phyloP scores from a whole-genome alignment of 106 monocot species.

The Triglochin maritima region DNA sequence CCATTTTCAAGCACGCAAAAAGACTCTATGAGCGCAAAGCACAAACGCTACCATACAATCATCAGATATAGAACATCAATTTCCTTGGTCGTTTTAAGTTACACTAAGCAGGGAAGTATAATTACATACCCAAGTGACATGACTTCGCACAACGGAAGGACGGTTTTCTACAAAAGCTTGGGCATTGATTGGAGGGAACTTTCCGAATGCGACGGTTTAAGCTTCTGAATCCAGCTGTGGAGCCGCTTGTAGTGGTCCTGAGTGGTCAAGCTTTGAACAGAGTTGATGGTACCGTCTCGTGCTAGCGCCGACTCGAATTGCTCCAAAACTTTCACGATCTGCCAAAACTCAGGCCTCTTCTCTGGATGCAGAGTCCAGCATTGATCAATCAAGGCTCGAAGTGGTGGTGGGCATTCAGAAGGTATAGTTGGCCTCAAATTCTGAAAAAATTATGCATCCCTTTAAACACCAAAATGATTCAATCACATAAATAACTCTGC shows the following conservation, averaged over 20 bases:
- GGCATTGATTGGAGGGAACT: constrained; percentile 5
- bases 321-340: constrained; percentile 80
- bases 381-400: constrained; percentile 62
- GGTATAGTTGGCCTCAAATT: constrained; percentile 73
- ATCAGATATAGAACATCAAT: not conserved
- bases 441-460: constrained; percentile 18
- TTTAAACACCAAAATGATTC: constrained; percentile 3
- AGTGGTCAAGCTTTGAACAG: constrained; percentile 24
- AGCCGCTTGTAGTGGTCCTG: constrained; percentile 51
- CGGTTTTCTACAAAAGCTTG: constrained; percentile 23
- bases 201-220: constrained; percentile 24
- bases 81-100: not conserved
- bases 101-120: no score
- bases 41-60: not conserved
- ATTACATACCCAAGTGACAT: not conserved
- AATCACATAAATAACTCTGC: not conserved
- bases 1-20: no score
- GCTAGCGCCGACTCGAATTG: constrained; percentile 48
- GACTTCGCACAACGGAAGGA: not conserved
- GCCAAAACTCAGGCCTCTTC: constrained; percentile 82
- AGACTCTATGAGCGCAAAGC: not conserved
- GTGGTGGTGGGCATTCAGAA: constrained; percentile 34
- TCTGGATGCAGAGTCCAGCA: constrained; percentile 57
- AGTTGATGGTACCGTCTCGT: constrained; percentile 46
- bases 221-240: constrained; percentile 44